phyloP scores from a whole-genome alignment of 306 rosid species.

The Ceratonia siliqua region DNA sequence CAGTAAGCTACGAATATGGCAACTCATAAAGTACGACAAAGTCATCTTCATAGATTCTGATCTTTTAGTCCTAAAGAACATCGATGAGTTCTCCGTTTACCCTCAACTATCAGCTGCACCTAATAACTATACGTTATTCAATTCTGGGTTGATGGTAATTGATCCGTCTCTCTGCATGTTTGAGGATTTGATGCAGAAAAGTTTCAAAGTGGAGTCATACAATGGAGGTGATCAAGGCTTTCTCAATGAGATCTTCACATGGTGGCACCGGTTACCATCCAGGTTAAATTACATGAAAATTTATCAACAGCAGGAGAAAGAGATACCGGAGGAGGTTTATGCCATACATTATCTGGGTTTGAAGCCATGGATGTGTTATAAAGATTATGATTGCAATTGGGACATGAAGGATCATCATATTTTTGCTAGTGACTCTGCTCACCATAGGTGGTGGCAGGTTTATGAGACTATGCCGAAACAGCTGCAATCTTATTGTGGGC shows the following conservation, averaged over 20 bases:
- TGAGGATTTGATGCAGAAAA: slow-evolving; percentile 42
- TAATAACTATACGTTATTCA: slow-evolving; percentile 47
- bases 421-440: slow-evolving; percentile 61
- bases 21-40: slow-evolving; percentile 52
- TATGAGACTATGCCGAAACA: slow-evolving; percentile 54
- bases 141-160: slow-evolving; percentile 67
- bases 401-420: slow-evolving; percentile 40
- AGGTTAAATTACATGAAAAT: slow-evolving; percentile 46
- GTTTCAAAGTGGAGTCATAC: slow-evolving; percentile 47
- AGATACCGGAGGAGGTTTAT: slow-evolving; percentile 25
- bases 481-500: slow-evolving; percentile 53
- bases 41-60: slow-evolving; percentile 70
- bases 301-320: neutral
- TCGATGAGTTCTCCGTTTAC: slow-evolving; percentile 44
- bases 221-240: slow-evolving; percentile 83
- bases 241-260: slow-evolving; percentile 60
- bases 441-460: slow-evolving; percentile 64
- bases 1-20: slow-evolving; percentile 72
- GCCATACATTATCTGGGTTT: slow-evolving; percentile 68
- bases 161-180: slow-evolving; percentile 70
- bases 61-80: slow-evolving; percentile 45
- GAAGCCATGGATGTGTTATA: slow-evolving; percentile 85
- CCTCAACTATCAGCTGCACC: slow-evolving; percentile 61
- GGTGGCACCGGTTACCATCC: slow-evolving; percentile 75
- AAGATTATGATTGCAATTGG: slow-evolving; percentile 80